A percentile compares a stretch with the other conserved stretches of the same genome.
These are phyloP conservation scores for Pseudozyma pruni DNA, from an alignment of 1,284 basidiomycete genomes.

Conservation along the genomic window DNA sequence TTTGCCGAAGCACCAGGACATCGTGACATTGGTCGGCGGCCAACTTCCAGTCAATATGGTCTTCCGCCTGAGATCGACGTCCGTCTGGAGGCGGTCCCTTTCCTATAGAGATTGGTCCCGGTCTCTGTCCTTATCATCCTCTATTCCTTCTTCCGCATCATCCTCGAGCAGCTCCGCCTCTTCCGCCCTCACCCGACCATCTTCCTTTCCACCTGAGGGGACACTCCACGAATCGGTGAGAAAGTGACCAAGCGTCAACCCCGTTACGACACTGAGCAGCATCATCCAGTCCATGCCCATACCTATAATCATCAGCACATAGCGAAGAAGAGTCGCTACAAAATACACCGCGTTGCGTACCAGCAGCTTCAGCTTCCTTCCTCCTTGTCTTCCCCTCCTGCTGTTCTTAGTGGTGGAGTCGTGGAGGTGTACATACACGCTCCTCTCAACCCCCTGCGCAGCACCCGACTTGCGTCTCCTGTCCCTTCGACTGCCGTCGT, in stretches of 20 bases:
- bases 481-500: no score
- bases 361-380: background rate
- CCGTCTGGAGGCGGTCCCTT: background rate
- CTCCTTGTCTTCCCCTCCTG: no score
- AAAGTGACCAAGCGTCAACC: slow-evolving; percentile 14
- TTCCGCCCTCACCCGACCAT: background rate
- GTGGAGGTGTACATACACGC: slow-evolving; percentile 12
- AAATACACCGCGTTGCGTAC: slow-evolving; percentile 16
- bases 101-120: background rate
- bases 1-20: no score
- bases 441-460: no score
- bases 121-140: background rate
- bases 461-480: no score
- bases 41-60: no score
- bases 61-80: no score
- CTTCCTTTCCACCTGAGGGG: no score
- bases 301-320: slow-evolving; percentile 40
- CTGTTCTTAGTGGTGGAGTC: no score
- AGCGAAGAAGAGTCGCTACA: slow-evolving; percentile 18
- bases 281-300: slow-evolving; percentile 52
- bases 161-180: slow-evolving; percentile 5
- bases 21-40: no score
- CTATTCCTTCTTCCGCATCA: background rate
- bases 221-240: slow-evolving; percentile 5
- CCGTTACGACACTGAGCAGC: slow-evolving; percentile 13